Evolutionary conservation across 768 basidiomycete genomes (phyloP), one percentile per base, ranked within the genome.

Genomic region (Psilocybe cubensis): DNA sequence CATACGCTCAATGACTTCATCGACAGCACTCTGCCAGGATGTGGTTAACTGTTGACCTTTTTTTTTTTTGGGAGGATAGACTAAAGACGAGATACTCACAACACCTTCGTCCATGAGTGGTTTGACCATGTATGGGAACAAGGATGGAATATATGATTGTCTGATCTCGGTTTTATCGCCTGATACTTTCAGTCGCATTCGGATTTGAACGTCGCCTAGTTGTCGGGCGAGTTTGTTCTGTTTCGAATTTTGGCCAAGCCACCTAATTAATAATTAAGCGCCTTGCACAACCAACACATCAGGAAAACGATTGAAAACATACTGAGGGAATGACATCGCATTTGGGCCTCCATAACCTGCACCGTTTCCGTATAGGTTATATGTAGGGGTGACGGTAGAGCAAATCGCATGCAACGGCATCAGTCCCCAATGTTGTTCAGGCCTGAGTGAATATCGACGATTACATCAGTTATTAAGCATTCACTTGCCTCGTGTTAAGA

Each of bases 231-330:
- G 81, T 66, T 96, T 97, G 61, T 67, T 80, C 70, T 92, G 89
- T 67, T 96, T 96, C 56, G 97, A 98, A 72, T 98, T 98, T 68
- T 98, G 94, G 8, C 96, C 96, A 11, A 99, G 86, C 94, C 94
- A 99, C 67, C 96, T 98, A 64, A 8, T 33, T 33, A 33, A 33
- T 38, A 14, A 3, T n/a, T 40, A 23, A 60, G 38, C 25, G 14
- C 20, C 31, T 28, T 50, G 20, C 52, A 14, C 27, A 28, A 54
- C 10, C 25, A 55, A 4, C 29, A 38, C 3, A 33, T 3, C 33
- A 18, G 17, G 29, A 35, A 14, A 14, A 17, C 33, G 48, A 21
- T 17, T 4, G 50, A 35, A 31, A 3, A 80, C 89, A 53, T 71
- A 96, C 95, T 87, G 84, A 35, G 95, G 95, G 80, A 97, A 97